Conservation (phyloP, 2,329 filamentous ascomycete genomes). For the Pseudogymnoascus pannorum region DNA sequence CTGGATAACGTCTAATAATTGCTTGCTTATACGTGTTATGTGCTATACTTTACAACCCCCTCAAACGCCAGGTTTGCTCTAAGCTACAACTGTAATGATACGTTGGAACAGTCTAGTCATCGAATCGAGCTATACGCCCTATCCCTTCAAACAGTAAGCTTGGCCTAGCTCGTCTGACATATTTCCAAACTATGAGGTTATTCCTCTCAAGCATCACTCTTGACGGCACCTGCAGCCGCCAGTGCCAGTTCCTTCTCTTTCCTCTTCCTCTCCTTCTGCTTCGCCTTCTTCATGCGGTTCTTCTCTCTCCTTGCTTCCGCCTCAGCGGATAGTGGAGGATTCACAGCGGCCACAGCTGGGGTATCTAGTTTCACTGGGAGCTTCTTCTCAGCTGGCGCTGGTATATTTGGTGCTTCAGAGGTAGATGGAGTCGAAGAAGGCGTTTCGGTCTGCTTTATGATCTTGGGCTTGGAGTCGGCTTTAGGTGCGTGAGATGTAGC, state of each 20-base stretch:
- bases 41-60: neutral
- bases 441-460: neutral
- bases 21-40: neutral
- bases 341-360: neutral
- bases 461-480: neutral
- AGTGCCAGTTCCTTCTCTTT: constrained; percentile 17
- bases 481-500: neutral
- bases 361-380: neutral
- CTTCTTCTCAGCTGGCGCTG: neutral
- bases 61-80: neutral
- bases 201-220: neutral
- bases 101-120: neutral
- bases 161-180: neutral
- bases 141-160: neutral
- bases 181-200: neutral
- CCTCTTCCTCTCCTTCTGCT: constrained; percentile 27
- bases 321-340: neutral
- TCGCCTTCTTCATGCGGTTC: constrained; percentile 20
- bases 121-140: neutral
- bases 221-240: neutral
- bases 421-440: neutral
- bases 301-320: neutral
- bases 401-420: neutral
- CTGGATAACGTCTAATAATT: neutral
- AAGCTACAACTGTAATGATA: neutral